Conservation (phyloP, 2,329 filamentous ascomycete genomes). For the Colletotrichum cereale region DNA sequence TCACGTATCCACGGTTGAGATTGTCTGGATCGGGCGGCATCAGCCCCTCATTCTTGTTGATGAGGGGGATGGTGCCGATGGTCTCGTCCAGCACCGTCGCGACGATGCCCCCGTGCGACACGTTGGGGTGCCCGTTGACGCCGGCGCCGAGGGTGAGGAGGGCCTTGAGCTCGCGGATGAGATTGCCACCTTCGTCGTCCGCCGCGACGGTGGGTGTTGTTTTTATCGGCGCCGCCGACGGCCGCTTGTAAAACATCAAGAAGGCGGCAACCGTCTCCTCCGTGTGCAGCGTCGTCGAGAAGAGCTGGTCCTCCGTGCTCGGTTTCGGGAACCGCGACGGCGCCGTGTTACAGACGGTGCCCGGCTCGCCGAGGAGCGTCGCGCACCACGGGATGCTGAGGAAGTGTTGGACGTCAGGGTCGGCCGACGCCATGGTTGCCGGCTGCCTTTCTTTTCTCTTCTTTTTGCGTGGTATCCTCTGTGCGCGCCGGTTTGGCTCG, state of each 20-base stretch:
- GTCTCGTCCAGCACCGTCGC: conserved; percentile 54
- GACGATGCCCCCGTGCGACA: conserved; percentile 55
- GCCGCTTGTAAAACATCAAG: conserved; percentile 50
- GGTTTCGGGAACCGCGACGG: conserved; percentile 49
- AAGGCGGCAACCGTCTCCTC: conserved; percentile 49
- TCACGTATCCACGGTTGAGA: too few relatives aligned
- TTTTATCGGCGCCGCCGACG: not conserved
- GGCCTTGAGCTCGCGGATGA: conserved; percentile 47
- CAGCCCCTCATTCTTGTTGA: conserved; percentile 50
- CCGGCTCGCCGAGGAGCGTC: conserved; percentile 46
- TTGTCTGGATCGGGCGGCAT: conserved; percentile 45
- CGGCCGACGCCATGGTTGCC: conserved; percentile 28
- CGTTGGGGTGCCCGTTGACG: conserved; percentile 49
- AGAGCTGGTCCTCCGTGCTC: conserved; percentile 48
- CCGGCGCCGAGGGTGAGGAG: conserved; percentile 51
- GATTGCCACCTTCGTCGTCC: conserved; percentile 42
- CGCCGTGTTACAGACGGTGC: conserved; percentile 50
- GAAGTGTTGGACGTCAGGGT: conserved; percentile 48
- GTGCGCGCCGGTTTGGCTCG: too few relatives aligned
- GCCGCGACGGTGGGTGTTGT: not conserved
- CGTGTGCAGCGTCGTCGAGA: conserved; percentile 49
- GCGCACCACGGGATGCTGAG: conserved; percentile 53
- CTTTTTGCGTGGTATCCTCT: not conserved
- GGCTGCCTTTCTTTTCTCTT: not conserved
- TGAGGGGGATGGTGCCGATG: conserved; percentile 51